These are phyloP conservation scores for Pelargonium citronellum DNA, from an alignment of 441 rosid genomes.

Conservation along the genomic window DNA sequence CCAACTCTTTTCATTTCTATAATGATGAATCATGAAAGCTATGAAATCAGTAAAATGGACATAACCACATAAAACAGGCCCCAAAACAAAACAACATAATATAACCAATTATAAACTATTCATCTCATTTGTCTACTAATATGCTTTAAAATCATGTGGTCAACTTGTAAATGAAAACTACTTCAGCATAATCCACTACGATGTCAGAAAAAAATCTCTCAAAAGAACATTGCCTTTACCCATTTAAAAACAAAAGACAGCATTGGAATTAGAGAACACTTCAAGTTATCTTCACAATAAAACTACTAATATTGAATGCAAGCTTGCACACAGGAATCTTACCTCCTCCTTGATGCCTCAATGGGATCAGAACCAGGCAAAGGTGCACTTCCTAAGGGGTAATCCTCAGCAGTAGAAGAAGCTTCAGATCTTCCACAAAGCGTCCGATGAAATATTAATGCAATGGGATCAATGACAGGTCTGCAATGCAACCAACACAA, in stretches of 20 bases:
- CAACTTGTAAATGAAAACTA: neutral
- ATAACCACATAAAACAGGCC: neutral
- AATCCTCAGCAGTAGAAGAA: constrained; percentile 40
- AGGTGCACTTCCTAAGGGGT: constrained; percentile 53
- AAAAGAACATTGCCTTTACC: too few species aligned
- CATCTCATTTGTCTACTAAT: neutral
- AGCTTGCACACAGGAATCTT: constrained; percentile 13
- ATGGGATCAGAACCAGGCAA: constrained; percentile 89
- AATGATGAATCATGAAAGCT: too few species aligned
- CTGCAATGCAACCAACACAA: constrained; percentile 33
- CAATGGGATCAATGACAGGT: constrained; percentile 68
- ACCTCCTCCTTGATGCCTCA: constrained; percentile 97
- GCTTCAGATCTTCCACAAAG: constrained; percentile 64
- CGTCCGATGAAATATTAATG: constrained; percentile 70
- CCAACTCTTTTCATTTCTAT: too few species aligned
- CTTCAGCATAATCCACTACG: neutral
- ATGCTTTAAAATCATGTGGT: neutral
- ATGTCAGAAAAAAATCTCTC: too few species aligned
- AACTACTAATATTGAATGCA: neutral
- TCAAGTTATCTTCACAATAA: neutral
- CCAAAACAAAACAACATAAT: neutral
- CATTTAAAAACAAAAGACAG: neutral
- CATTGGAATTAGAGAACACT: neutral
- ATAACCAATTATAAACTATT: neutral
- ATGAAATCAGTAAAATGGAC: too few species aligned